Conservation (phyloP, 2,329 filamentous ascomycete genomes). For the Aspergillus sp. region DNA sequence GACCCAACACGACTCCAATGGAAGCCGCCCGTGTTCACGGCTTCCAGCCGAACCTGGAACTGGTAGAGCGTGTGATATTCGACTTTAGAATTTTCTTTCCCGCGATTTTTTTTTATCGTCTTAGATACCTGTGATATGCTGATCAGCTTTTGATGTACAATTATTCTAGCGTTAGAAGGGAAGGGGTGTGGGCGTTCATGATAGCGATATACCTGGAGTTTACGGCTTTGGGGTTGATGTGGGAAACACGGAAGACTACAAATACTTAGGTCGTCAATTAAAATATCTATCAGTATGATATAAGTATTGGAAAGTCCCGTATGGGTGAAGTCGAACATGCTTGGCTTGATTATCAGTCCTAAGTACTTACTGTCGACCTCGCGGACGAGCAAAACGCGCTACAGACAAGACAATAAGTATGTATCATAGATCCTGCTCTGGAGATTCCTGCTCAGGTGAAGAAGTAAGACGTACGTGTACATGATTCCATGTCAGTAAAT, state of each 20-base stretch:
- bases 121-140: background rate
- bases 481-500: background rate
- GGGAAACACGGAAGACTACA: background rate
- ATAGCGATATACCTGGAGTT: slow-evolving; percentile 9
- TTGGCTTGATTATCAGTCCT: background rate
- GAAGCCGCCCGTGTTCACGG: slow-evolving; percentile 95
- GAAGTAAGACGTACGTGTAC: background rate
- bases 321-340: too few species aligned
- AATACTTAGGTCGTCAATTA: background rate
- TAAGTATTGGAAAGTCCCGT: background rate
- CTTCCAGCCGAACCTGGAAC: slow-evolving; percentile 88
- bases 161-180: slow-evolving; percentile 7
- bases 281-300: background rate
- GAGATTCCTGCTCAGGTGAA: slow-evolving; percentile 1
- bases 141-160: background rate
- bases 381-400: background rate
- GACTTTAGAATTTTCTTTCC: background rate
- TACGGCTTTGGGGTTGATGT: background rate
- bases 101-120: slow-evolving; percentile 2
- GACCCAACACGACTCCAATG: slow-evolving; percentile 79
- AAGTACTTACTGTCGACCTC: background rate
- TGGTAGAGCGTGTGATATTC: slow-evolving; percentile 60
- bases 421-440: background rate
- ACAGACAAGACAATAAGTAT: background rate
- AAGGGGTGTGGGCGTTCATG: slow-evolving; percentile 6